Evolutionary conservation across 2,329 filamentous ascomycete species (phyloP).

Genomic region (Aspergillus sp.): DNA sequence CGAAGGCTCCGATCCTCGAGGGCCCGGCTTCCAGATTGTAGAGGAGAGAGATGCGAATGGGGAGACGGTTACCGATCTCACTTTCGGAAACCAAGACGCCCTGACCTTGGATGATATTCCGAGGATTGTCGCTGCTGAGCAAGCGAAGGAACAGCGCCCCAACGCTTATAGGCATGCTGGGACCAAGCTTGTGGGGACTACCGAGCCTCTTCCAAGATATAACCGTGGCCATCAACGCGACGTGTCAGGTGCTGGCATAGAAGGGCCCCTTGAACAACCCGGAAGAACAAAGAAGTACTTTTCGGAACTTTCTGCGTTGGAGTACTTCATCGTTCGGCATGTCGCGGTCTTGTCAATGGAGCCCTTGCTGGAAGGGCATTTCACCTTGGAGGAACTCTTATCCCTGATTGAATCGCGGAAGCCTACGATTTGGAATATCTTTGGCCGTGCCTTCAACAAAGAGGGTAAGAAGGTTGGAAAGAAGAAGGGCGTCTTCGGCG

Average conservation of each 20-base stretch:
- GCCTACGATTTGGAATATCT: constrained; percentile 96
- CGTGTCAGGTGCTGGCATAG: constrained; percentile 56
- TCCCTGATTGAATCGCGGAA: constrained; percentile 91
- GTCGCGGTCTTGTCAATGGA: constrained; percentile 94
- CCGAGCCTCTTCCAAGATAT: constrained; percentile 62
- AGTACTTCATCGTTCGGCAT: constrained; percentile 96
- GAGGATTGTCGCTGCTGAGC: constrained; percentile 90
- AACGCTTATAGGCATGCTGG: constrained; percentile 75
- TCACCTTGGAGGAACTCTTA: constrained; percentile 89
- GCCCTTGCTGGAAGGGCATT: constrained; percentile 82
- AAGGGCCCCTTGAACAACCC: constrained; percentile 52
- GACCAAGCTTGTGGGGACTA: constrained; percentile 62
- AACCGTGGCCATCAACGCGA: constrained; percentile 68
- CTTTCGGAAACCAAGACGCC: constrained; percentile 86
- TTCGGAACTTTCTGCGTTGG: constrained; percentile 88
- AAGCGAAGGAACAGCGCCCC: constrained; percentile 84
- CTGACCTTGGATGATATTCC: constrained; percentile 95
- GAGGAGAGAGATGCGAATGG: constrained; percentile 71
- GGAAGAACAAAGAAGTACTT: constrained; percentile 77
- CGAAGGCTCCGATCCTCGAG: constrained; percentile 51
- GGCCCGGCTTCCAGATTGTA: constrained; percentile 69
- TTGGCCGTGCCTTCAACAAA: constrained; percentile 92
- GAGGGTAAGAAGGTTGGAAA: constrained; percentile 68
- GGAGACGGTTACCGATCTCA: constrained; percentile 71
- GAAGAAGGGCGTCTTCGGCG: constrained; percentile 92